Conservation (phyloP, 1,284 basidiomycete genomes). For the Stygiomarasmius scandens region DNA sequence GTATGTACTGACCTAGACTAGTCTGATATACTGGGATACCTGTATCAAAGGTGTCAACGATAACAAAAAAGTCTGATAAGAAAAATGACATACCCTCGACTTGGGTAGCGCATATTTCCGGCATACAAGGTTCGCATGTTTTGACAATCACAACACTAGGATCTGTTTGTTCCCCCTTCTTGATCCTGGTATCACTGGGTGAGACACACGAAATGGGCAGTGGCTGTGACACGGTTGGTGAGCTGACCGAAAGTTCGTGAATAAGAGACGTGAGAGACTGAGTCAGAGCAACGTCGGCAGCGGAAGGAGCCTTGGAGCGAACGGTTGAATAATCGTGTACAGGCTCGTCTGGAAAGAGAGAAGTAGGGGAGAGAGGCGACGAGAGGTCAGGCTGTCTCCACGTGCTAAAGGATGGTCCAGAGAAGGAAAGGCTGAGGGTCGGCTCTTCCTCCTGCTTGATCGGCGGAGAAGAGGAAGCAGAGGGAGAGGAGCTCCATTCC, state of each 20-base stretch:
- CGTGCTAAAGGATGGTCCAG: conserved; percentile 11
- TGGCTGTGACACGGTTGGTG: not conserved
- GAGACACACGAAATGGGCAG: conserved; percentile 38
- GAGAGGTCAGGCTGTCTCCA: conserved; percentile 10
- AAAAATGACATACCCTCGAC: conserved; percentile 57
- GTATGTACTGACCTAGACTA: conserved; percentile 49
- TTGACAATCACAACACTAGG: conserved; percentile 35
- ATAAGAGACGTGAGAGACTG: conserved; percentile 11
- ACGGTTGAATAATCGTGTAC: not conserved
- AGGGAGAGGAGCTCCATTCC: conserved; percentile 10
- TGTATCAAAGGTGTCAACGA: conserved; percentile 29
- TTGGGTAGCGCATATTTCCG: conserved; percentile 63
- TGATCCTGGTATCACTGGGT: conserved; percentile 35
- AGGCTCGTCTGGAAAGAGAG: not conserved
- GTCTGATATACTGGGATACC: conserved; percentile 74
- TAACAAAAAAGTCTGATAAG: conserved; percentile 12
- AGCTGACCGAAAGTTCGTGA: conserved; percentile 14
- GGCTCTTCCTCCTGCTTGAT: conserved; percentile 50
- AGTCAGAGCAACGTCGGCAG: conserved; percentile 2
- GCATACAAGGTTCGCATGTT: conserved; percentile 61
- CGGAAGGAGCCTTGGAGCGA: not conserved
- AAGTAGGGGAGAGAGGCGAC: conserved; percentile 9
- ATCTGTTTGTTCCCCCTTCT: not conserved
- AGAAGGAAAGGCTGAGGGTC: conserved; percentile 12
- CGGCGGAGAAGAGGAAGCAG: conserved; percentile 15